Evolutionary conservation across 2,329 filamentous ascomycete genomes (phyloP), one percentile per base, ranked within the genome.

Genomic region (Colletotrichum coccodes): DNA sequence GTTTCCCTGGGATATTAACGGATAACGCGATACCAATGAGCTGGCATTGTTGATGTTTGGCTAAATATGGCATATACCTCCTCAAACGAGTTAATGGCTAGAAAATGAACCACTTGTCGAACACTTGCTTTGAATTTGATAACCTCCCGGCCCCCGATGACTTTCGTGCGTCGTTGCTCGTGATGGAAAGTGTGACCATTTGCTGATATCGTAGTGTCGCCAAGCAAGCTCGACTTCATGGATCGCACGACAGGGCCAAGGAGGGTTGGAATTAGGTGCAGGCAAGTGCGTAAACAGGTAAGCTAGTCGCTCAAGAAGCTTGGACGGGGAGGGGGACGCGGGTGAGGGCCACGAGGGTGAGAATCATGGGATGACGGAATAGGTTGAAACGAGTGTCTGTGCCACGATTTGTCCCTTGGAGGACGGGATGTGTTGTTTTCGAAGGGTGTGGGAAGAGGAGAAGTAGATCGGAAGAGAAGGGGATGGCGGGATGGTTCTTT

Each of bases 1-100:
- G 52, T 16, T 52, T 11, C 26, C 38, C 30, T 44, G 40, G n/a
- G 30, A 62, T 36, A 28, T 21, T 40, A 53, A 58, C 23, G 44
- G 50, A 56, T 21, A 61, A 62, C 16, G 47, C 49, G 65, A 68
- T 68, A 65, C 65, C 65, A 68, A 65, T 65, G 53, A 65, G 61
- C 54, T 68, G 65, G 47, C 65, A 68, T 65, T 65, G 52, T 54
- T 58, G 36, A 68, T 36, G 32, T 65, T 64, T 68, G 47, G 54
- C 26, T 38, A 54, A 28, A 60, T 49, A 42, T 28, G 53, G 40
- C 60, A 40, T 65, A 65, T 50, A 68, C 47, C 61, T 53, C 26
- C 44, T 49, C 28, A 36, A 3, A 49, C 26, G 46, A 68, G 53
- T 49, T 28, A 26, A 47, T n/a, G 40, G 28, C 46, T 54, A 65